phyloP scores from a whole-genome alignment of 164 flowering plant genomes.

The Piper longum region DNA sequence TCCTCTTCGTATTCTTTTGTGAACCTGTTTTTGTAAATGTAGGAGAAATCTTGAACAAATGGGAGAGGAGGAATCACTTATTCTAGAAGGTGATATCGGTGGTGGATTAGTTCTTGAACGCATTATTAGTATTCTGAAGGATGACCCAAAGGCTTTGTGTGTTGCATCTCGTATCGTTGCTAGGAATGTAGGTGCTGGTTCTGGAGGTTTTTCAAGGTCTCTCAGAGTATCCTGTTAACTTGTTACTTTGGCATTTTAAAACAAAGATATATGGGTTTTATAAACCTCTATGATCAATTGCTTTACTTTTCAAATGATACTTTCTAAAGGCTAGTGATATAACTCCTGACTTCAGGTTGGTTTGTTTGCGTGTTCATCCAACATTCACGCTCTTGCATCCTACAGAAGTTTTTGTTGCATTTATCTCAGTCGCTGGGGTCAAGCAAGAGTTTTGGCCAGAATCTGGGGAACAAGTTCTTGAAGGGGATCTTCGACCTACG shows the following conservation, averaged over 20 bases:
- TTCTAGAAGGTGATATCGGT: slow-evolving; percentile 70
- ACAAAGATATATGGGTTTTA: not conserved
- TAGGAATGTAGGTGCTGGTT: slow-evolving; percentile 75
- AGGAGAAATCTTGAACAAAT: slow-evolving; percentile 61
- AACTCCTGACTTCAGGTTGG: slow-evolving; percentile 34
- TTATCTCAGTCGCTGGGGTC: slow-evolving; percentile 54
- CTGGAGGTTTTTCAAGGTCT: slow-evolving; percentile 90
- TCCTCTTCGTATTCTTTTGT: not conserved
- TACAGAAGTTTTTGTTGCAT: slow-evolving; percentile 55
- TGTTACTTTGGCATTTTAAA: not conserved
- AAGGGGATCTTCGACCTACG: slow-evolving; percentile 68
- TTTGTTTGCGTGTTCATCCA: slow-evolving; percentile 88
- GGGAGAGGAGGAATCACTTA: slow-evolving; percentile 61
- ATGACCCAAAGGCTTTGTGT: slow-evolving; percentile 28
- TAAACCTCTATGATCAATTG: not conserved
- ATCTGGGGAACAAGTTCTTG: slow-evolving; percentile 42
- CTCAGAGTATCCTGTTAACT: slow-evolving; percentile 1
- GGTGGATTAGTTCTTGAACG: slow-evolving; percentile 70
- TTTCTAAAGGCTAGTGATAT: too few relatives aligned
- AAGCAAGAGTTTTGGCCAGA: slow-evolving; percentile 76
- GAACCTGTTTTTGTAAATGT: slow-evolving; percentile 1
- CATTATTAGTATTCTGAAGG: slow-evolving; percentile 33
- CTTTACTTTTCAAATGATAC: too few relatives aligned
- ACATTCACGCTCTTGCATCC: slow-evolving; percentile 65
- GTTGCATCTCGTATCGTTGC: slow-evolving; percentile 62